Evolutionary conservation across 495 filamentous ascomycete genomes (phyloP).

Genomic region (Penicillium ucsense): DNA sequence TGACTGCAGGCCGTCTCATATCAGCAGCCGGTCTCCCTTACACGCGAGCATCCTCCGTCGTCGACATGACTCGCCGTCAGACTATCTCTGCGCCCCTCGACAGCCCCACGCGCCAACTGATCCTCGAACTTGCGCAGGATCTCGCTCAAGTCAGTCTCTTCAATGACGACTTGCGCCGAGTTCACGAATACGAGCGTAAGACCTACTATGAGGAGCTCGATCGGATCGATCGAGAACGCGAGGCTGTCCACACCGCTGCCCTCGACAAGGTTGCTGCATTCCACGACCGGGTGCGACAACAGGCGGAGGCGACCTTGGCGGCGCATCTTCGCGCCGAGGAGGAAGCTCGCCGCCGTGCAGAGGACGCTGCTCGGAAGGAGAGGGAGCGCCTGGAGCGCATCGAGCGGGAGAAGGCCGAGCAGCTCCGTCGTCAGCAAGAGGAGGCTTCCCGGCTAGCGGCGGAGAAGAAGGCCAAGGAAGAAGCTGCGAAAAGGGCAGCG

Average conservation of each 20-base stretch:
- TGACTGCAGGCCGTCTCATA: neutral
- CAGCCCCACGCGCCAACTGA: conserved; percentile 40
- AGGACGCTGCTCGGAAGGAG: conserved; percentile 28
- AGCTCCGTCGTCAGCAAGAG: conserved; percentile 24
- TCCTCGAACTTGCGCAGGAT: conserved; percentile 36
- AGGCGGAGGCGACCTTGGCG: conserved; percentile 39
- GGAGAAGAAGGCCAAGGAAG: conserved; percentile 33
- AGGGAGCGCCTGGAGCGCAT: conserved; percentile 29
- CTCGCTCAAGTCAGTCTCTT: conserved; percentile 30
- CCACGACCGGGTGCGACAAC: conserved; percentile 54
- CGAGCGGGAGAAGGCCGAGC: conserved; percentile 30
- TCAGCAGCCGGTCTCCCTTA: neutral
- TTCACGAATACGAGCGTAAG: conserved; percentile 35
- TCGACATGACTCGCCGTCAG: conserved; percentile 12
- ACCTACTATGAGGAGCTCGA: conserved; percentile 38
- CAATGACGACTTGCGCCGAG: conserved; percentile 31
- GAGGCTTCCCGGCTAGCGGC: conserved; percentile 32
- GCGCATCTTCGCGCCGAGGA: conserved; percentile 28
- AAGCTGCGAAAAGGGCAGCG: conserved; percentile 27
- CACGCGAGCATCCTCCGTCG: neutral
- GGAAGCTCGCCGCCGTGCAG: conserved; percentile 22
- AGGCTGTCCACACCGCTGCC: conserved; percentile 45
- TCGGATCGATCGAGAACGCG: conserved; percentile 30
- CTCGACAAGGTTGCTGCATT: conserved; percentile 51
- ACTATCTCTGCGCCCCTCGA: conserved; percentile 25